A percentile compares a stretch with the other conserved stretches of the same genome.
These are phyloP conservation scores for Alternaria angustiovoidea DNA, from an alignment of 2,329 filamentous ascomycete species.

Conservation along the genomic window DNA sequence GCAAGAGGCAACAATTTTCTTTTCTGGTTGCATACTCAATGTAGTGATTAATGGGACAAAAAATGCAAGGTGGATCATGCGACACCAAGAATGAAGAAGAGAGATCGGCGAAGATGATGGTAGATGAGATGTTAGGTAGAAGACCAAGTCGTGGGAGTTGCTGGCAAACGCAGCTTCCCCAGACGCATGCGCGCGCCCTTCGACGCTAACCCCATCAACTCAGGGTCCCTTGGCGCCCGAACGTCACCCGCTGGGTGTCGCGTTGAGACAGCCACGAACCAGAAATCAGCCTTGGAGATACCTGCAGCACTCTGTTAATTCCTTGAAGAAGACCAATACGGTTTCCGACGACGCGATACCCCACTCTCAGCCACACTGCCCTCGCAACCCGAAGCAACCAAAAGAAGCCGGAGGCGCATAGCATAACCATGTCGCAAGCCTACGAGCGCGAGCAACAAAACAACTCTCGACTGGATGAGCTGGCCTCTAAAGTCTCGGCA, in stretches of 20 bases:
- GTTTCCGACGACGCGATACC: not conserved
- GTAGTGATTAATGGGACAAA: not conserved
- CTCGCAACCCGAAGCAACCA: not conserved
- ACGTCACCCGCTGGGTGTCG: slow-evolving; percentile 14
- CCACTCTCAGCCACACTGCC: not conserved
- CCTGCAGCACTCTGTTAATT: not conserved
- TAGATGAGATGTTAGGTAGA: not conserved
- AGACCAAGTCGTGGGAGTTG: not conserved
- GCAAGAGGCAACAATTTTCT: not conserved
- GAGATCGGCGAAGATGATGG: too few relatives aligned
- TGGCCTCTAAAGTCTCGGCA: slow-evolving; percentile 88
- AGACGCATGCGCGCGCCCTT: slow-evolving; percentile 2
- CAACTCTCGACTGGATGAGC: slow-evolving; percentile 90
- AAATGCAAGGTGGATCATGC: not conserved
- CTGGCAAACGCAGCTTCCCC: slow-evolving; percentile 1
- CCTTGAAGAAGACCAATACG: not conserved
- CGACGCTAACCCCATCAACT: slow-evolving; percentile 11
- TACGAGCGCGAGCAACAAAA: slow-evolving; percentile 79
- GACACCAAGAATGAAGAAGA: not conserved
- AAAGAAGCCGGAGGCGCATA: not conserved
- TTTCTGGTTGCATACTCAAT: not conserved
- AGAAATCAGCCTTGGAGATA: not conserved
- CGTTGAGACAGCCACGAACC: not conserved
- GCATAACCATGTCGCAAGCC: slow-evolving; percentile 61
- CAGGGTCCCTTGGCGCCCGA: slow-evolving; percentile 23